Base-by-base conservation (phyloP, 306 rosid genomes). In the Citrullus amarus region DNA sequence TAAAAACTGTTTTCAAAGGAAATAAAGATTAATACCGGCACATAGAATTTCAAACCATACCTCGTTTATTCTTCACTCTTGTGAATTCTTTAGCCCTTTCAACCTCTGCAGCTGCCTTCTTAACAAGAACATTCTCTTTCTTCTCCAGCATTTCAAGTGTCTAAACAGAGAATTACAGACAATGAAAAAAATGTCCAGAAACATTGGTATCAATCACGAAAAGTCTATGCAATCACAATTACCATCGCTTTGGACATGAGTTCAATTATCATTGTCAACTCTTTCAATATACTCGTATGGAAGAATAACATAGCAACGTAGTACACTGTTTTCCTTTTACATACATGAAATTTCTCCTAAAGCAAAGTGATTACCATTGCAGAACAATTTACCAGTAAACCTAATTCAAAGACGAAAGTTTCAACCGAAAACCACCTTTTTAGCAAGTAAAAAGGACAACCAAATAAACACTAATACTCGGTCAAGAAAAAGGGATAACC, bases 121-220 rank as follows among this genome's bases (percentile, higher is more conserved):
- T 95, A 28, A 85, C 72, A 46, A 95, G 91, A 18, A 95, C 97
- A 60, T 89, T 95, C 85, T 95, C 98, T 89, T 95, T 95, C 84
- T 95, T 95, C 89, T 95, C 98, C 39, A 95, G 88, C 98, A 95
- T 92, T 87, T 95, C 98, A 68, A 95, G 97, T 1, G 98, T 95
- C 98, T 94, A 83, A 76, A 84, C 39, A 51, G 82, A 79, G 81
- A 22, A 77, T 22, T 25, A 16, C 59, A 62, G 50, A 43, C 17
- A 6, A 57, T n/a, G 38, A 59, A 53, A 53, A 53, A 8, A 16
- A 18, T 16, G 8, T 17, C 20, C 28, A 76, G 25, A 59, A 38
- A 56, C 25, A n/a, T 73, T 76, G 38, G 41, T 9, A 53, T 9
- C 68, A 39, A 76, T 39, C 5, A 76, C 2, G 8, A 36, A 44